Percentiles rank a stretch among this genome's conserved stretches.
Conservation (phyloP, 2,329 filamentous ascomycete species). For the Calycina herbarum region DNA sequence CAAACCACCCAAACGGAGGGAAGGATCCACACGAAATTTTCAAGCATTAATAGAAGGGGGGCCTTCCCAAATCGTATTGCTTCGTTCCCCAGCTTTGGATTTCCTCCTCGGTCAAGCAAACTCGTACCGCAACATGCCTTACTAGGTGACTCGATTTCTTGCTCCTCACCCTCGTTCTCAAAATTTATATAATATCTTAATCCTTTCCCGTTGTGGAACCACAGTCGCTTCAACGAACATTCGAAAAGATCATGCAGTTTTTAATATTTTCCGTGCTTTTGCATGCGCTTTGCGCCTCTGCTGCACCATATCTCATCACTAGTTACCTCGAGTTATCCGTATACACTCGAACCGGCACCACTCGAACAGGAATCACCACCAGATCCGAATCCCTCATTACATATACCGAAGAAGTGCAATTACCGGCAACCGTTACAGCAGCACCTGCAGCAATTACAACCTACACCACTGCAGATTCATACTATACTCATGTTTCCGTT, state of each 20-base stretch:
- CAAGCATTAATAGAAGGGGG: background rate
- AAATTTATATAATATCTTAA: conserved; percentile 3
- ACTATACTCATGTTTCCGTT: background rate
- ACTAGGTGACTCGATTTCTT: background rate
- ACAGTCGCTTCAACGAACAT: background rate
- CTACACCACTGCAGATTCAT: background rate
- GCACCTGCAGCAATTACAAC: background rate
- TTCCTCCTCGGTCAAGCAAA: background rate
- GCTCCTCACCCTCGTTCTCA: background rate
- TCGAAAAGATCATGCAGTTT: background rate
- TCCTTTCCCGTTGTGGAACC: background rate
- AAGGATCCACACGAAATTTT: background rate
- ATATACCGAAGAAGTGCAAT: background rate
- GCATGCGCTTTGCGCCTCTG: background rate
- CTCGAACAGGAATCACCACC: too few species aligned
- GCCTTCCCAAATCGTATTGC: background rate
- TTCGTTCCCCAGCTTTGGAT: background rate
- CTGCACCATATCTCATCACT: background rate
- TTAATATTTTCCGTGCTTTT: background rate
- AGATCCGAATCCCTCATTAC: background rate
- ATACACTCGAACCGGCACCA: background rate
- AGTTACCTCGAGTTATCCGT: background rate
- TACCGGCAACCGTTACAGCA: background rate
- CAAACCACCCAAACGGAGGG: background rate
- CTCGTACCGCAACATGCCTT: background rate